Evolutionary conservation across 2,329 filamentous ascomycete species (phyloP), one percentile per base, ranked within the genome.

Genomic region (Neopestalotiopsis sp.): DNA sequence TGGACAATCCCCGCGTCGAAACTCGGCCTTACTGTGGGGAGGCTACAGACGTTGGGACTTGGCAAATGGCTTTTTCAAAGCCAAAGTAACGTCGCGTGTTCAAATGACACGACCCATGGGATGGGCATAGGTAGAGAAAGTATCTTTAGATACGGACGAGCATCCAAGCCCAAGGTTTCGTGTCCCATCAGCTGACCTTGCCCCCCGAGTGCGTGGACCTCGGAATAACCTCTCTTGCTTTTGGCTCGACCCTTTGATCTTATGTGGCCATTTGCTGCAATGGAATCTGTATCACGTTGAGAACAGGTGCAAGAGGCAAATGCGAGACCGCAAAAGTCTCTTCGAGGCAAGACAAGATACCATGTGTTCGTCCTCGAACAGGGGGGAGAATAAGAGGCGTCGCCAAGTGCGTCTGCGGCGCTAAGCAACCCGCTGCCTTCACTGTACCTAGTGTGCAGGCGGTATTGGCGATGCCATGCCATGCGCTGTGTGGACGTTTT

Each of bases 21-120:
- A 66, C 42, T 66, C 63, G 63, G 63, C 49, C 63, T 57, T 66
- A 57, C 34, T 66, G 63, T 66, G 63, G 63, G 49, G 63, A 49
- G 63, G n/a, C 28, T 45, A 57, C 49, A 57, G 63, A 34, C 63
- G 42, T 66, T 66, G 40, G 34, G 49, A 34, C 63, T 66, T 66
- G 63, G 63, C 63, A 34, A 52, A 13, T 32, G 14, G 40, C 28
- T 45, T 32, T 12, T 7, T 32, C 28, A 38, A 34, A 56, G 63
- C 49, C 42, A 66, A 56, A 56, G 63, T 66, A 66, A 66, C 63
- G 63, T 66, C 63, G 63, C 63, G 42, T 58, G 45, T 58, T 38
- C 59, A 34, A 58, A 65, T 49, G 42, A 52, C 62, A 65, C 62
- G 38, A 65, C 28, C 62, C 28, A 24, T 30, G 60, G 34, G 20